Conservation (phyloP, 1,139 yeast genomes). For the Saccharomyces hybrid region DNA sequence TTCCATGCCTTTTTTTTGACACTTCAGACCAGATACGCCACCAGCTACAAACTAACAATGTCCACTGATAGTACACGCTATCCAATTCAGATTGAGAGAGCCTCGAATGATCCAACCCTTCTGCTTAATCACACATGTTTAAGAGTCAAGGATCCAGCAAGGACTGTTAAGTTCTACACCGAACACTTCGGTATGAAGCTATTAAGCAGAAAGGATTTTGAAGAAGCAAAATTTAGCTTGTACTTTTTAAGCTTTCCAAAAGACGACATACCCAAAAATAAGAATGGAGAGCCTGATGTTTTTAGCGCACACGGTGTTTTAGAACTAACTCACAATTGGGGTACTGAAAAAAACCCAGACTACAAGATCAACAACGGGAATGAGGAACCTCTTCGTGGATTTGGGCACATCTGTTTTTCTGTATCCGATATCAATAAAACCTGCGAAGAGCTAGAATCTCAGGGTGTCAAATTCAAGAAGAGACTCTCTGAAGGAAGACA, state of each 20-base stretch:
- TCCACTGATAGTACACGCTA: constrained; percentile 5
- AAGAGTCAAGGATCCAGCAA: constrained; percentile 75
- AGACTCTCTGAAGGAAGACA: constrained; percentile 83
- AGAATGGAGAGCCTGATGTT: constrained; percentile 34
- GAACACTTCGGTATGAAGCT: constrained; percentile 68
- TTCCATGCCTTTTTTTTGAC: neutral
- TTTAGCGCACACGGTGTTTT: constrained; percentile 65
- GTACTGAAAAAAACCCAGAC: constrained; percentile 53
- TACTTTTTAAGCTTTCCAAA: constrained; percentile 58
- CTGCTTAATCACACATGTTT: constrained; percentile 62
- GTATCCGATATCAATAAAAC: constrained; percentile 68
- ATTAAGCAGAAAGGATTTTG: constrained; percentile 45
- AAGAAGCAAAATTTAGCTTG: constrained; percentile 52
- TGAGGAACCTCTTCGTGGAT: constrained; percentile 75
- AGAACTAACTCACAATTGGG: constrained; percentile 78
- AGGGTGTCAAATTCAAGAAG: constrained; percentile 72
- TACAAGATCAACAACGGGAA: constrained; percentile 74
- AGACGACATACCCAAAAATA: constrained; percentile 39
- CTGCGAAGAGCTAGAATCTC: constrained; percentile 47
- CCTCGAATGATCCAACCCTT: constrained; percentile 21
- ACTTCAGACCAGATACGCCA: neutral
- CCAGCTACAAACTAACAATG: neutral
- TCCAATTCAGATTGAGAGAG: constrained; percentile 17
- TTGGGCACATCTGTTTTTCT: constrained; percentile 86
- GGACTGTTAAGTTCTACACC: constrained; percentile 63